Evolutionary conservation across 352 stramenopile species (phyloP).

Genomic region (Phytophthora nicotianae): DNA sequence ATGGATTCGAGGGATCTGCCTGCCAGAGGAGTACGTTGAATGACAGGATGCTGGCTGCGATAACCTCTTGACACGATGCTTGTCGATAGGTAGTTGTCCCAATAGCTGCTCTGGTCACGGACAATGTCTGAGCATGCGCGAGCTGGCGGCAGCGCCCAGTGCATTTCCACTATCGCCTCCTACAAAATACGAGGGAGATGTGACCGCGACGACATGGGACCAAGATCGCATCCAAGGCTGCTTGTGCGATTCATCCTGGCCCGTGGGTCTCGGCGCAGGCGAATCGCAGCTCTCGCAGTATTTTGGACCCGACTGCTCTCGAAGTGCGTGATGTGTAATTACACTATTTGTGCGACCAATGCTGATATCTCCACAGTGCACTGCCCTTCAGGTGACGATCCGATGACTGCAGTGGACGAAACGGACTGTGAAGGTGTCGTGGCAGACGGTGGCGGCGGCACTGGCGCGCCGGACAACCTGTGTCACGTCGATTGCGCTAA

Average conservation of each 20-base stretch:
- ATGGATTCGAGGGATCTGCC: constrained; percentile 69
- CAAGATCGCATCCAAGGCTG: constrained; percentile 78
- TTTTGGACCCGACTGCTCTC: constrained; percentile 90
- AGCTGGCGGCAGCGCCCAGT: constrained; percentile 49
- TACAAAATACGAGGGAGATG: constrained; percentile 62
- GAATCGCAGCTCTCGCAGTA: constrained; percentile 87
- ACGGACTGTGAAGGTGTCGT: constrained; percentile 77
- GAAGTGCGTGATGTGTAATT: constrained; percentile 35
- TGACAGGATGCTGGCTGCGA: not conserved
- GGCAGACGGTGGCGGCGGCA: constrained; percentile 44
- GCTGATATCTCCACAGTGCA: constrained; percentile 42
- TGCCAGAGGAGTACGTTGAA: constrained; percentile 63
- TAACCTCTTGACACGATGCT: not conserved
- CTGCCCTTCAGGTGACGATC: constrained; percentile 90
- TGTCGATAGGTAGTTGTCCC: constrained; percentile 37
- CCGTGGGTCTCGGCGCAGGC: constrained; percentile 66
- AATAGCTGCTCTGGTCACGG: constrained; percentile 77
- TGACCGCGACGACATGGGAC: constrained; percentile 74
- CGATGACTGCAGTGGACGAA: constrained; percentile 80
- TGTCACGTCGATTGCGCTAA: constrained; percentile 85
- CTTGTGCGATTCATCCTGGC: constrained; percentile 81
- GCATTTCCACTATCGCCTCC: constrained; percentile 62
- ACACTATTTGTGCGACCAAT: constrained; percentile 1
- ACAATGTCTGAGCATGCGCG: constrained; percentile 72
- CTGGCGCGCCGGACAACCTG: constrained; percentile 50